Evolutionary conservation across 257 asterid genomes (phyloP), one percentile per base, ranked within the genome.

Genomic region (Leptodermis oblonga): DNA sequence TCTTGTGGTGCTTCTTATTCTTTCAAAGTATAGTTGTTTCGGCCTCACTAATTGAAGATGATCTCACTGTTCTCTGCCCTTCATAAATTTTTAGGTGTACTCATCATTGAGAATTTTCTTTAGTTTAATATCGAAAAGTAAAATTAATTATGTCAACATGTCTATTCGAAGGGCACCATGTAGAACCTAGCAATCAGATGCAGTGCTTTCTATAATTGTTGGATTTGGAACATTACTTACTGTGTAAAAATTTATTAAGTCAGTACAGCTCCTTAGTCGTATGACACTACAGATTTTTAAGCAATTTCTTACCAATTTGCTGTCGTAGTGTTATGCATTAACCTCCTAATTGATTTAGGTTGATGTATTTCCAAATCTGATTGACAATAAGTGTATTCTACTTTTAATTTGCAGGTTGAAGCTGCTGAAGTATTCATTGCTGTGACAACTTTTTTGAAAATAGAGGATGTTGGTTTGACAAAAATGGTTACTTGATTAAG

Each of bases 361-460:
- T 26, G 61, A 17, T 61, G 23, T 2, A 14, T 2, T 34, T 5
- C 49, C 23, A 2, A 10, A 15, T 37, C 22, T 51, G 52, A 51
- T 62, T 5, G 26, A 33, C 12, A 55, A 39, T 69, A 14, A n/a
- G 20, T 13, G 10, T 33, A 10, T 59, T 67, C 22, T 17, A 55
- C 56, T 5, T 42, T 70, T 36, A 36, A 60, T 73, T 74, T 67
- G 37, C 68, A 91, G 97, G 61, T 80, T 34, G 97, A 89, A 86
- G 96, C 97, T 69, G 52, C 96, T 30, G 97, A 80, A 82, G 96
- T 89, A 18, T 92, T 92, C 74, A 87, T 89, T 76, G 77, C 96
- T 65, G 97, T 92, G 68, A 89, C 96, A 33, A 89, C 87, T 81
- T 91, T 91, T 72, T 91, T 88, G 69, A 96, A 91, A 80, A 88